Conservation (phyloP, 768 basidiomycete species). For the Leccinum barrowsii region DNA sequence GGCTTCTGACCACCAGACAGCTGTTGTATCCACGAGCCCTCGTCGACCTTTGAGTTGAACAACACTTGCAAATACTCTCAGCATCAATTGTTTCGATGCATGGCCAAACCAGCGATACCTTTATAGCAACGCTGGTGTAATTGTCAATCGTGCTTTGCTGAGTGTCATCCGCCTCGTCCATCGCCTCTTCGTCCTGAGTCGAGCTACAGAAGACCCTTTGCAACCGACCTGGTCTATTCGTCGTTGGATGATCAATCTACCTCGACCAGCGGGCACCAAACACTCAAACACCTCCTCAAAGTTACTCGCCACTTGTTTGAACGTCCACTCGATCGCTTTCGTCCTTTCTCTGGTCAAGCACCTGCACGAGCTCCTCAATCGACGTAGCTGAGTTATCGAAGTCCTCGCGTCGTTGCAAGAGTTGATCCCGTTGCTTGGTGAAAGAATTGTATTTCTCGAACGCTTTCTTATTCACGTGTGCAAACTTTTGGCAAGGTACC, state of each 20-base stretch:
- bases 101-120: slow-evolving; percentile 42
- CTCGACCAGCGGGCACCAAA: slow-evolving; percentile 95
- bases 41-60: slow-evolving; percentile 98
- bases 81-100: not conserved
- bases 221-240: slow-evolving; percentile 71
- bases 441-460: slow-evolving; percentile 98
- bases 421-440: slow-evolving; percentile 93
- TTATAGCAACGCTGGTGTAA: slow-evolving; percentile 96
- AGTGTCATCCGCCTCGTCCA: slow-evolving; percentile 69
- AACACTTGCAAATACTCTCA: slow-evolving; percentile 63
- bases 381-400: slow-evolving; percentile 85
- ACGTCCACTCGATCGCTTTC: slow-evolving; percentile 96
- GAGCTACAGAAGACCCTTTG: not conserved
- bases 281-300: slow-evolving; percentile 97
- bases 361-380: slow-evolving; percentile 89
- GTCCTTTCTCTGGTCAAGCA: slow-evolving; percentile 94
- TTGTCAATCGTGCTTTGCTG: slow-evolving; percentile 82
- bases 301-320: slow-evolving; percentile 96
- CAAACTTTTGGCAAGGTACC: slow-evolving; percentile 92
- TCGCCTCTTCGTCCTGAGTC: slow-evolving; percentile 58
- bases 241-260: slow-evolving; percentile 88
- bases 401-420: slow-evolving; percentile 83
- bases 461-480: slow-evolving; percentile 99
- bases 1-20: slow-evolving; percentile 97
- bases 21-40: slow-evolving; percentile 94